phyloP scores from a whole-genome alignment of 805 yeast genomes.

The Candida rishiriensis region DNA sequence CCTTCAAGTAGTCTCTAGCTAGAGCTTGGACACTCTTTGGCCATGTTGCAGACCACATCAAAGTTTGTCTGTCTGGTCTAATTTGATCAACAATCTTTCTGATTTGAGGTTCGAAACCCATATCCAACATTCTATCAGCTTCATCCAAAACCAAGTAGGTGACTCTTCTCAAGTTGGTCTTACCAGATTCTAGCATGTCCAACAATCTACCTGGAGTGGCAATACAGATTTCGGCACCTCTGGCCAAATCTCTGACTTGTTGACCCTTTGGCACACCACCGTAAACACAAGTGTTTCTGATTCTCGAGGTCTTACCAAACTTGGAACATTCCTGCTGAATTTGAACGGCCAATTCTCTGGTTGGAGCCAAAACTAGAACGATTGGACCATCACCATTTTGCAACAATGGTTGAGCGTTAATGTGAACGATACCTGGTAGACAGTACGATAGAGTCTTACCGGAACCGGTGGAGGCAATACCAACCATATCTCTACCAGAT shows the following conservation, averaged over 20 bases:
- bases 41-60: conserved; percentile 99
- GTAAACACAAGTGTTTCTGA: conserved; percentile 94
- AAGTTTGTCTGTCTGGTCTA: conserved; percentile 98
- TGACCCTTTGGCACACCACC: conserved; percentile 99
- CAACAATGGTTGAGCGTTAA: conserved; percentile 94
- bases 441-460: conserved; percentile 98
- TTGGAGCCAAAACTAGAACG: conserved; percentile 93
- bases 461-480: conserved; percentile 98
- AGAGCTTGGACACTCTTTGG: conserved; percentile 95
- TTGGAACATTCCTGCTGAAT: conserved; percentile 94
- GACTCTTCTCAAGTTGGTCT: conserved; percentile 92
- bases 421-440: conserved; percentile 95
- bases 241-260: conserved; percentile 91
- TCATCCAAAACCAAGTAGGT: conserved; percentile 96
- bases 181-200: conserved; percentile 93
- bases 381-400: conserved; percentile 96
- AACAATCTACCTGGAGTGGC: conserved; percentile 99
- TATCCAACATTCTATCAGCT: conserved; percentile 99
- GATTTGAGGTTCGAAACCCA: conserved; percentile 99
- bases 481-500: conserved; percentile 98
- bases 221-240: conserved; percentile 94
- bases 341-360: conserved; percentile 98
- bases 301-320: conserved; percentile 87
- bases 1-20: conserved; percentile 85
- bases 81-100: conserved; percentile 94